A percentile compares a stretch with the other conserved stretches of the same genome.
These are phyloP conservation scores for Skeletonema marinoi DNA, from an alignment of 108 stramenopile genomes.

Conservation along the genomic window DNA sequence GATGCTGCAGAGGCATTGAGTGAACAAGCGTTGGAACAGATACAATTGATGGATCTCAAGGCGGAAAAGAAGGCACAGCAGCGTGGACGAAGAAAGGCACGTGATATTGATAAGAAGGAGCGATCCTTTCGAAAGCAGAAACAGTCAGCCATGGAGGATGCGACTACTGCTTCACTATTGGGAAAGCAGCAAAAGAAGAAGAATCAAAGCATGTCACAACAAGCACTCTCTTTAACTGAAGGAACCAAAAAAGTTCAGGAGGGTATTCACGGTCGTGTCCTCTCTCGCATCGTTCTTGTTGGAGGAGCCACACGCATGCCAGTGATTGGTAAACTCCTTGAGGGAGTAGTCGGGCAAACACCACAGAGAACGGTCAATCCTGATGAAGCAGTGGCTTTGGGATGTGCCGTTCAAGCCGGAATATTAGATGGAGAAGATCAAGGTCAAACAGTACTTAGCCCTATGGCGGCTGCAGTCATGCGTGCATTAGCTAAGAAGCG, in stretches of 20 bases:
- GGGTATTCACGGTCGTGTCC: conserved; percentile 82
- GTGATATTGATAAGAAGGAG: conserved; percentile 62
- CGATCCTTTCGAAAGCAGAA: conserved; percentile 71
- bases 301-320: conserved; percentile 93
- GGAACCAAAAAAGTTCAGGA: conserved; percentile 61
- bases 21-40: conserved; percentile 43
- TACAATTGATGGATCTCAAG: conserved; percentile 56
- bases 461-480: conserved; percentile 87
- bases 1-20: conserved; percentile 12
- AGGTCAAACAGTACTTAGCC: conserved; percentile 73
- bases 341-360: conserved; percentile 70
- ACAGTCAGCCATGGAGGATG: conserved; percentile 49
- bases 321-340: conserved; percentile 70
- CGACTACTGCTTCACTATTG: conserved; percentile 34
- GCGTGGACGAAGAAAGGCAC: conserved; percentile 72
- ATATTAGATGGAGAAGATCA: conserved; percentile 85
- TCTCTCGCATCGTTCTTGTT: conserved; percentile 82
- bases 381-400: conserved; percentile 88
- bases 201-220: background rate
- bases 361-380: conserved; percentile 85
- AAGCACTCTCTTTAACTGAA: conserved; percentile 6
- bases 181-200: conserved; percentile 18
- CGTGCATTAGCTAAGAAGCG: conserved; percentile 71
- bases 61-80: conserved; percentile 77
- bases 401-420: conserved; percentile 90